Conservation (phyloP, 441 rosid genomes). For the Populus tomentosa region DNA sequence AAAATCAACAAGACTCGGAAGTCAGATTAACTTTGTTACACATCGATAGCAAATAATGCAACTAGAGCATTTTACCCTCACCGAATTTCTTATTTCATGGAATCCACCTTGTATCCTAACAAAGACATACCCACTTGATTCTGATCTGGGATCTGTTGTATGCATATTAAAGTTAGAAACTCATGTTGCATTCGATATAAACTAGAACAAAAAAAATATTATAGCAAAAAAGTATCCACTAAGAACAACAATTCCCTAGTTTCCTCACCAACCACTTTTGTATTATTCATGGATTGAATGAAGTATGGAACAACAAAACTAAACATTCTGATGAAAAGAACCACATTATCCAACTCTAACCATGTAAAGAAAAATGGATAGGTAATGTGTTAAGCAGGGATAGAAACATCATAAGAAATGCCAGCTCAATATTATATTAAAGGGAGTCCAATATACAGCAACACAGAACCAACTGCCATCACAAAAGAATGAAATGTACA, state of each 20-base stretch:
- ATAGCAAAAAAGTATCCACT: background rate
- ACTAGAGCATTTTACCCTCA: slow-evolving; percentile 30
- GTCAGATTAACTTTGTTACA: background rate
- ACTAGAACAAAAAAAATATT: background rate
- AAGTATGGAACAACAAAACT: background rate
- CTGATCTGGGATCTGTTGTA: slow-evolving; percentile 51
- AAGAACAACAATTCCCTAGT: background rate
- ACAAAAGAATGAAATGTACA: background rate
- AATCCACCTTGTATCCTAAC: slow-evolving; percentile 98
- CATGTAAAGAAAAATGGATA: background rate
- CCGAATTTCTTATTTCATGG: slow-evolving; percentile 97
- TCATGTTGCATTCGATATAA: background rate
- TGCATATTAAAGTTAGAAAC: slow-evolving; percentile 12
- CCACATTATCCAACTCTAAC: background rate
- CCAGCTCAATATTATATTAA: background rate
- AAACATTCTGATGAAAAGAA: background rate
- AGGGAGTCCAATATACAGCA: background rate
- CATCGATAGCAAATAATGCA: background rate
- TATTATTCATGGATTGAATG: background rate
- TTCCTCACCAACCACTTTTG: background rate
- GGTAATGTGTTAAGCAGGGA: background rate
- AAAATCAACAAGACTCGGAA: slow-evolving; percentile 19
- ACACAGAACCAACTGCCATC: background rate
- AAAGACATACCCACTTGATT: slow-evolving; percentile 73
- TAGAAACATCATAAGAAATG: background rate